Evolutionary conservation across 225 moss, liverwort and hornwort genomes (phyloP).

Genomic region (Pseudoscleropodium purum): DNA sequence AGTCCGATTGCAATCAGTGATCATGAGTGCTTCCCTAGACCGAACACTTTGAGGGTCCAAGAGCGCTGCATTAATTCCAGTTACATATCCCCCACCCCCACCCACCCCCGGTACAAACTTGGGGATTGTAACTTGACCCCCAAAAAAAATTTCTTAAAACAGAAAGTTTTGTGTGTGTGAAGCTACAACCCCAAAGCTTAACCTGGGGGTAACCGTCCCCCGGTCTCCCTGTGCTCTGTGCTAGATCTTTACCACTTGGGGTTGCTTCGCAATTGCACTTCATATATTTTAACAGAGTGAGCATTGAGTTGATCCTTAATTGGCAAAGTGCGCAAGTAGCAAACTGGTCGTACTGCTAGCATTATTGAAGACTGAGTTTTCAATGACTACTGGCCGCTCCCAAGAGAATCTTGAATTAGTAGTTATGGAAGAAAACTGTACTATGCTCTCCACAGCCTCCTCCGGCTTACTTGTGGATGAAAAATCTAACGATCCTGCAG

Average conservation of each 20-base stretch:
- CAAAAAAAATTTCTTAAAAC: too few species aligned
- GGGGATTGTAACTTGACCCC: too few species aligned
- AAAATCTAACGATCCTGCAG: not conserved
- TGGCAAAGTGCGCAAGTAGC: not conserved
- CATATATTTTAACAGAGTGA: not conserved
- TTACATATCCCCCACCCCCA: too few species aligned
- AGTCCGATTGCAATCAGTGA: too few species aligned
- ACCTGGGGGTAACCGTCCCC: too few species aligned
- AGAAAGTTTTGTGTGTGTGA: too few species aligned
- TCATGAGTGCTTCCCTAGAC: not conserved
- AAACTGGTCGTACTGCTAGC: not conserved
- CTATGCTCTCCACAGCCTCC: not conserved
- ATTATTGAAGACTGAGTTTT: not conserved
- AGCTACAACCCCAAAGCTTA: too few species aligned
- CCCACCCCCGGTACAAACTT: too few species aligned
- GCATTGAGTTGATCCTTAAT: not conserved
- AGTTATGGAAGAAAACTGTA: not conserved
- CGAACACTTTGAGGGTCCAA: not conserved
- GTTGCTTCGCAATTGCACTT: not conserved
- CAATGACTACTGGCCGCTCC: not conserved
- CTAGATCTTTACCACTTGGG: not conserved
- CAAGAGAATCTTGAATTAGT: not conserved
- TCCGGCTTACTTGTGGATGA: not conserved
- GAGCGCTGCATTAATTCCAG: not conserved
- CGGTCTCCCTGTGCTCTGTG: too few species aligned